Evolutionary conservation across 768 basidiomycete genomes (phyloP).

Genomic region (Kwoniella mangroviensis): DNA sequence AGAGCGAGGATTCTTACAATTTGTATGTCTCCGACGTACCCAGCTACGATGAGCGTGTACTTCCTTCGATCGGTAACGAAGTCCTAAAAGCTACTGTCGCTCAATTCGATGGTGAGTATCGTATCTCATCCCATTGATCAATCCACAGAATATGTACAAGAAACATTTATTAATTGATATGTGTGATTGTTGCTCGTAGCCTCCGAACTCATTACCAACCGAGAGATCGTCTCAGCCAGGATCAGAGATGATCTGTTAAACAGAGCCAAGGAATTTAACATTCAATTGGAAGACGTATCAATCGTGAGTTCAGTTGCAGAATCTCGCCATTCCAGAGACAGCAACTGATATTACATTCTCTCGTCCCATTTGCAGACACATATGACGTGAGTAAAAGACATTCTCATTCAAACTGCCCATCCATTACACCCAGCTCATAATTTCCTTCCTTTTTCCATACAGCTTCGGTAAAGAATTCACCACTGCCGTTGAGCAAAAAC

Average conservation of each 20-base stretch:
- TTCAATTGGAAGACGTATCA: constrained; percentile 94
- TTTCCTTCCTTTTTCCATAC: constrained; percentile 2
- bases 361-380: constrained; percentile 54
- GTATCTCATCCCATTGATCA: neutral
- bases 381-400: constrained; percentile 58
- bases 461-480: constrained; percentile 60
- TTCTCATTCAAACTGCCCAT: constrained; percentile 15
- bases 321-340: too few species aligned
- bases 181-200: constrained; percentile 23
- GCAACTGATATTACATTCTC: neutral
- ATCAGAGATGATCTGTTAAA: constrained; percentile 90
- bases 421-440: neutral
- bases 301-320: constrained; percentile 62
- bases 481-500: constrained; percentile 95
- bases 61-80: constrained; percentile 80
- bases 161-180: neutral
- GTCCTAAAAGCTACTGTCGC: constrained; percentile 97
- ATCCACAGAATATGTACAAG: too few species aligned
- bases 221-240: constrained; percentile 92
- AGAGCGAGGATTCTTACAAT: too few species aligned
- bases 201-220: constrained; percentile 72
- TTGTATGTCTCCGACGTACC: too few species aligned
- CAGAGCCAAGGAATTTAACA: constrained; percentile 94
- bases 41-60: constrained; percentile 81
- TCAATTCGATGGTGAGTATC: constrained; percentile 76